Evolutionary conservation across 805 yeast species (phyloP).

Genomic region (Huiozyma naganishii): DNA sequence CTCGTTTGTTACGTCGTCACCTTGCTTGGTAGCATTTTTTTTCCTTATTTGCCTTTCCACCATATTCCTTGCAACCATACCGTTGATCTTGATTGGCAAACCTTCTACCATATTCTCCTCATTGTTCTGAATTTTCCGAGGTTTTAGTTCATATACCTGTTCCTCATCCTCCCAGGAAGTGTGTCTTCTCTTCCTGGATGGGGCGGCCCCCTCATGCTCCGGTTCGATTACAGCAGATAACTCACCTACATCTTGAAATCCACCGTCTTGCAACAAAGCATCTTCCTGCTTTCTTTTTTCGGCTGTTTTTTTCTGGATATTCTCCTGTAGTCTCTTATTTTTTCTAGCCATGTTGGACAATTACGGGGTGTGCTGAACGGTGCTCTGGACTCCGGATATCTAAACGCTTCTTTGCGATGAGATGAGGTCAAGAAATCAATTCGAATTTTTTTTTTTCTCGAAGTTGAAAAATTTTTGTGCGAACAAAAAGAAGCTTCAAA

Average conservation of each 20-base stretch:
- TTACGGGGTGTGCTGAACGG: background rate
- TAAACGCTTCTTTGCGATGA: conserved; percentile 2
- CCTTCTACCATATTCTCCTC: conserved; percentile 45
- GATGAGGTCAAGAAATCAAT: conserved; percentile 4
- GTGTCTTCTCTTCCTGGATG: conserved; percentile 5
- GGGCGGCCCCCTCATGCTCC: background rate
- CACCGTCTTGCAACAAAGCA: conserved; percentile 16
- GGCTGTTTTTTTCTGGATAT: conserved; percentile 22
- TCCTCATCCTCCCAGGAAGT: conserved; percentile 63
- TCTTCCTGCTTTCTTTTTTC: conserved; percentile 25
- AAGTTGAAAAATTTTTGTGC: background rate
- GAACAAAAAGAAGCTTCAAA: background rate
- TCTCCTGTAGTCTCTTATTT: conserved; percentile 19
- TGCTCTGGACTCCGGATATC: background rate
- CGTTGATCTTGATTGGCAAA: conserved; percentile 73
- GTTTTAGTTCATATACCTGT: conserved; percentile 65
- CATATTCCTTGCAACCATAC: conserved; percentile 59
- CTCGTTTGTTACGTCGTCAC: conserved; percentile 10
- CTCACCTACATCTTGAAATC: conserved; percentile 15
- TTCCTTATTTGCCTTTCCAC: conserved; percentile 23
- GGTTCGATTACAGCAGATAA: conserved; percentile 8
- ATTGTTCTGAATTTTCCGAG: conserved; percentile 42
- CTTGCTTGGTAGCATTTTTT: conserved; percentile 3
- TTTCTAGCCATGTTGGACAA: conserved; percentile 15
- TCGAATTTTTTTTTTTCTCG: conserved; percentile 1